Evolutionary conservation across 345 rosid genomes (phyloP).

Genomic region (Orychophragmus violaceus): DNA sequence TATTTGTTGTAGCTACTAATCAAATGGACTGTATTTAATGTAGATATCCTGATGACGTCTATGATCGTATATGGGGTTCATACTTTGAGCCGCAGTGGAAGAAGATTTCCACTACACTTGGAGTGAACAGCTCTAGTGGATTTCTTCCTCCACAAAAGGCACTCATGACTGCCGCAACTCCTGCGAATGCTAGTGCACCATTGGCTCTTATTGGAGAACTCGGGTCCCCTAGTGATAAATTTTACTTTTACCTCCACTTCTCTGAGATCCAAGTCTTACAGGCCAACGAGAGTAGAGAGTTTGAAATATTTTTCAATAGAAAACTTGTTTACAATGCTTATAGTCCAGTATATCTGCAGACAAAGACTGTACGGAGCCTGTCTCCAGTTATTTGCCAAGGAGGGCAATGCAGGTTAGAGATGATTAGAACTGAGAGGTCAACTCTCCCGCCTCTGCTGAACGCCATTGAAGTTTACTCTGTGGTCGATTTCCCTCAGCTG

Average conservation of each 20-base stretch:
- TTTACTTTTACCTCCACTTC: slow-evolving; percentile 31
- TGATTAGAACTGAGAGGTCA: neutral
- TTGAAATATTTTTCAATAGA: slow-evolving; percentile 7
- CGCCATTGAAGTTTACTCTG: slow-evolving; percentile 14
- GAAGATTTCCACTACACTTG: too few relatives aligned
- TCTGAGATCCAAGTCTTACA: slow-evolving; percentile 20
- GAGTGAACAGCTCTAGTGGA: too few relatives aligned
- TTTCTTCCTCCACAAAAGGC: too few relatives aligned
- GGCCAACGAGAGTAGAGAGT: slow-evolving; percentile 19
- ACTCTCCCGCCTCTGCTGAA: slow-evolving; percentile 30
- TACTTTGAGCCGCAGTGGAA: too few relatives aligned
- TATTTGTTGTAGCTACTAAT: too few relatives aligned
- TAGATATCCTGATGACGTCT: too few relatives aligned
- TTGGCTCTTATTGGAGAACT: neutral
- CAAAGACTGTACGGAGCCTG: neutral
- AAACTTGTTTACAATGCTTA: neutral
- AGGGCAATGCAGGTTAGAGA: neutral
- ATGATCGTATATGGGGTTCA: too few relatives aligned
- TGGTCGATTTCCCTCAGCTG: neutral
- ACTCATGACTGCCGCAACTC: slow-evolving; percentile 27
- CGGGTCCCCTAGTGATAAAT: neutral
- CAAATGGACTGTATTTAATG: too few relatives aligned
- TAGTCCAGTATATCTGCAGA: neutral
- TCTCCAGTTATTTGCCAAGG: neutral
- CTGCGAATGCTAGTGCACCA: slow-evolving; percentile 10